Evolutionary conservation across 2,329 filamentous ascomycete genomes (phyloP).

Genomic region (Hypoxylon sp.): DNA sequence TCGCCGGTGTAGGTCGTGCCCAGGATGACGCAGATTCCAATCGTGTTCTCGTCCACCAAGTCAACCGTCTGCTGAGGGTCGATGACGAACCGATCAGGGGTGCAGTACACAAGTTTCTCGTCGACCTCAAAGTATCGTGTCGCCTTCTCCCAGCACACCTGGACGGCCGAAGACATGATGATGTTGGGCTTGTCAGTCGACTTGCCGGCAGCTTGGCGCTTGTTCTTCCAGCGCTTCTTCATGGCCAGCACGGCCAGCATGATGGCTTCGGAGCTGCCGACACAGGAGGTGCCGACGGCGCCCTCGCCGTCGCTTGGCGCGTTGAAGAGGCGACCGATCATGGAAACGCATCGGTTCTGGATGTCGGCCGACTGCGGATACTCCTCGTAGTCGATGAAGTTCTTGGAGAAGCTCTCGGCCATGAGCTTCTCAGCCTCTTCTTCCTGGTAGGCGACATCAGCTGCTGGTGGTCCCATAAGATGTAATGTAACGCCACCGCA

Average conservation of each 20-base stretch:
- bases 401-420: constrained; percentile 90
- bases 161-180: constrained; percentile 93
- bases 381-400: constrained; percentile 92
- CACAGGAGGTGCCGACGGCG: constrained; percentile 84
- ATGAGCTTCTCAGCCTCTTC: constrained; percentile 96
- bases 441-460: constrained; percentile 62
- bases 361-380: constrained; percentile 83
- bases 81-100: constrained; percentile 67
- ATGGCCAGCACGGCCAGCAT: constrained; percentile 86
- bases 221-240: constrained; percentile 95
- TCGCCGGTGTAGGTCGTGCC: constrained; percentile 96
- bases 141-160: constrained; percentile 97
- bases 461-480: constrained; percentile 11
- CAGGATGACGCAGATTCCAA: constrained; percentile 90
- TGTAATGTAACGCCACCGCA: constrained; percentile 12
- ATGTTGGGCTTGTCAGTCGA: constrained; percentile 84
- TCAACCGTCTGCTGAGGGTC: constrained; percentile 68
- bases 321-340: constrained; percentile 91
- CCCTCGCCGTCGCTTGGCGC: constrained; percentile 69
- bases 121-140: constrained; percentile 91
- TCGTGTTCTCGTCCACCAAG: constrained; percentile 74
- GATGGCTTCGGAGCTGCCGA: constrained; percentile 90
- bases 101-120: constrained; percentile 79
- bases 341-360: constrained; percentile 90
- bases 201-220: constrained; percentile 83